A percentile compares a stretch with the other conserved stretches of the same genome.
These are phyloP conservation scores for Cyclanthera cordifolia DNA, from an alignment of 306 rosid species.

Conservation along the genomic window DNA sequence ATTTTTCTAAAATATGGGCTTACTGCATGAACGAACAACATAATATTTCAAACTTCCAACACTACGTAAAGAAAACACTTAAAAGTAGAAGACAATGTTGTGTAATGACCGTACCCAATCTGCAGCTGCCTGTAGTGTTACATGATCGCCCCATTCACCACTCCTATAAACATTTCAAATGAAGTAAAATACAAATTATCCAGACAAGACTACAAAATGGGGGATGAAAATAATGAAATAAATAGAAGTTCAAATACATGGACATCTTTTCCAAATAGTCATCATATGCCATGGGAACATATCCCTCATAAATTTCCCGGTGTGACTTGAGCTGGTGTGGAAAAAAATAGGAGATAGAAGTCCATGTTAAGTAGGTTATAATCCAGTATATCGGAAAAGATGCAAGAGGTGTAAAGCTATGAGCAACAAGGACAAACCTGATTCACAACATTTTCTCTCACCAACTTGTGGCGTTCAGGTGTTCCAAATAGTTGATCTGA, in stretches of 20 bases:
- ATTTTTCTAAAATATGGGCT: background rate
- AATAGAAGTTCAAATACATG: conserved; percentile 24
- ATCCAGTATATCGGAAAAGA: background rate
- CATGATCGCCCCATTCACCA: conserved; percentile 96
- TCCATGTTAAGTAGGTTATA: conserved; percentile 21
- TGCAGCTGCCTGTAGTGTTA: conserved; percentile 86
- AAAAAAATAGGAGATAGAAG: conserved; percentile 13
- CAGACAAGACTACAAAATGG: background rate
- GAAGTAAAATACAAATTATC: background rate
- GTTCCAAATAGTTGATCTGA: conserved; percentile 62
- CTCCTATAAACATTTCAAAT: conserved; percentile 32
- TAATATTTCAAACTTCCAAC: background rate
- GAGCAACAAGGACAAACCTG: conserved; percentile 39
- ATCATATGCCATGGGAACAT: conserved; percentile 77
- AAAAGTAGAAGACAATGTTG: background rate
- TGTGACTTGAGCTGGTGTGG: conserved; percentile 52
- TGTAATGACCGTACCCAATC: conserved; percentile 34
- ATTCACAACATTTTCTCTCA: conserved; percentile 53
- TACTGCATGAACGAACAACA: background rate
- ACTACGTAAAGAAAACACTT: background rate
- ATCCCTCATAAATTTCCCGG: conserved; percentile 67
- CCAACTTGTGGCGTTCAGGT: conserved; percentile 48
- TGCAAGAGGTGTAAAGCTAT: conserved; percentile 8
- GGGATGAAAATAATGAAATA: background rate
- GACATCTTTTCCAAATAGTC: conserved; percentile 74